Base-by-base conservation (phyloP, 345 rosid species). In the Gossypium ekmanianum region DNA sequence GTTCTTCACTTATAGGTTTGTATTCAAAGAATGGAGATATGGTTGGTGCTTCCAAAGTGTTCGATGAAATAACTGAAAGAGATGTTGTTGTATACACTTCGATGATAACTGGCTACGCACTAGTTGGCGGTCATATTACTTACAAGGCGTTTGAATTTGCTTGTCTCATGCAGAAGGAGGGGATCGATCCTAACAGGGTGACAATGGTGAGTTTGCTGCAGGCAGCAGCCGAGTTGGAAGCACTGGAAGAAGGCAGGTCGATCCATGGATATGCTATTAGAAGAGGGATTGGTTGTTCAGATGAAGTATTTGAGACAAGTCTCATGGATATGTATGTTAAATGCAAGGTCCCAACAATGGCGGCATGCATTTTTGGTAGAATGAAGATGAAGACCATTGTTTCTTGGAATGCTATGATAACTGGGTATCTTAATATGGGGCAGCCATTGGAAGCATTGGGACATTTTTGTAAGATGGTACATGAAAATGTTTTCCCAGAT, bases 301-400 rank as follows among this genome's bases (percentile, higher is more conserved):
- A 84, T 70, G 78, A 81, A 68, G 73, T 82, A 48, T 75, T 84
- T 50, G 82, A 79, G 57, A 79, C 82, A 11, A 78, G 77, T 79
- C 85, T 84, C 6, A 73, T 79, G 66, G 80, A 81, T 24, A 78
- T 83, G 84, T 84, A 84, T 72, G 64, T 79, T 47, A 81, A 79
- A 77, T 84, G 84, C 44, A 64, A 69, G 61, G 71, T 48, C 4
- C 68, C 20, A 24, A n/a, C 41, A 29, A 74, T 16, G 55, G 83
- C 81, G 8, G 71, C 69, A 4, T 56, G 63, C 51, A 52, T 73
- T 56, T 83, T 79, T 61, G 55, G 68, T 18, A 44, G 61, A 71
- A 72, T 75, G 74, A 62, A 80, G 29, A 22, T 16, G 47, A 75
- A 41, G 73, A 63, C 57, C 47, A 73, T 64, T 68, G 78, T 83